Base-by-base conservation (phyloP, 768 basidiomycete genomes). In the Strobilomyces confusus region DNA sequence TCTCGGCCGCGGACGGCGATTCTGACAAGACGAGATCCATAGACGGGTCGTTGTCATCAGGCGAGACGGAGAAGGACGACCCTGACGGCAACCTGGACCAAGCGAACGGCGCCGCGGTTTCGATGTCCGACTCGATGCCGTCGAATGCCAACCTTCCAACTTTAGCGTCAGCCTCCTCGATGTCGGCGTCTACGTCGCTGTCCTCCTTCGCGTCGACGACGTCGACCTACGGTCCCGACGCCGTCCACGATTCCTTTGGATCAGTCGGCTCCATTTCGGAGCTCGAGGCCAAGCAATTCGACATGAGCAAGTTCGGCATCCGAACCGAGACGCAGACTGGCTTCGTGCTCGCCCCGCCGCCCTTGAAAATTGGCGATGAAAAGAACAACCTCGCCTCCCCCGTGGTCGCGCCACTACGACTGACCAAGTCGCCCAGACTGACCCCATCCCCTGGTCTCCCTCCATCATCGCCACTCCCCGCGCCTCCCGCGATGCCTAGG, bases 331-430 rank as follows among this genome's bases (percentile, higher is more conserved):
- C 43, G 5, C 64, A 50, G 22, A 32, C 52, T 1, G 52, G 51
- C n/a, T 66, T 66, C 36, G 44, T 63, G 8, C 66, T 66, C 29
- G 63, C 52, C 20, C 63, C 65, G 5, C 58, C 66, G 1, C 66
- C 65, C 9, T 37, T 68, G 56, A 55, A 25, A 20, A 51, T 68
- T 3, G 64, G 64, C 17, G 42, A 47, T 17, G 19, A 40, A 9
- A 49, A 33, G 15, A 54, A 29, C 23, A 36, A 38, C 8, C 1
- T 44, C 19, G 37, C 46, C 1, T 55, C 62, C 1, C 46, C 67
- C 0, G 26, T 32, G 0, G 56, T 69, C 3, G 65, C 69, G 9
- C 68, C 68, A 0, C 44, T 69, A 0, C 60, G 68, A 12, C 32
- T 69, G 19, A 52, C 51, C 48, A 69, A 71, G 57, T 57, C 62